A percentile compares a stretch with the other conserved stretches of the same genome.
Conservation (phyloP, 139 green algal genomes). For the Ostreobium quekettii region DNA sequence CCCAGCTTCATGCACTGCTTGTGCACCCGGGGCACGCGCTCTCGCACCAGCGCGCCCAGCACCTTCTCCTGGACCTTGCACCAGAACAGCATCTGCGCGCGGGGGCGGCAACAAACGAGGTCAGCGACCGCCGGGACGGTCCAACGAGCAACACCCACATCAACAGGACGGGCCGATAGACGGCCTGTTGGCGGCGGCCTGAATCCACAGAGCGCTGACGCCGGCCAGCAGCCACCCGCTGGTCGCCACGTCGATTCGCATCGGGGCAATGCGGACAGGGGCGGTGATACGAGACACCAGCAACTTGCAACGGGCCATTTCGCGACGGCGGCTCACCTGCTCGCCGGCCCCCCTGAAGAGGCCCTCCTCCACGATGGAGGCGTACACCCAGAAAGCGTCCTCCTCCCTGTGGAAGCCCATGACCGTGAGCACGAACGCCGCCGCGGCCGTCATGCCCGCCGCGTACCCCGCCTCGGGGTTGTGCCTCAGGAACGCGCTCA, state of each 20-base stretch:
- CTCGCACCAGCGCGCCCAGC: background rate
- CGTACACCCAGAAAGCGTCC: slow-evolving; percentile 37
- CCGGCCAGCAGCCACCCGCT: no score
- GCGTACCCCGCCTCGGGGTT: slow-evolving; percentile 17
- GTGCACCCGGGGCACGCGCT: slow-evolving; percentile 7
- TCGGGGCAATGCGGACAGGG: no score
- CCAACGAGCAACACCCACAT: no score
- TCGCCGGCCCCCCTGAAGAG: slow-evolving; percentile 10
- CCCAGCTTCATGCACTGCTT: background rate
- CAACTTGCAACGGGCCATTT: no score
- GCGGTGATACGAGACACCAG: no score
- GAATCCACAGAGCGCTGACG: no score
- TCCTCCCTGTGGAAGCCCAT: slow-evolving; percentile 30
- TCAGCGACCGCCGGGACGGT: no score
- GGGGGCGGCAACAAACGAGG: background rate
- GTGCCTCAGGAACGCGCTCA: slow-evolving; percentile 17
- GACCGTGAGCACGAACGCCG: slow-evolving; percentile 29
- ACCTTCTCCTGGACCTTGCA: background rate
- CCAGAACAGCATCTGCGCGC: slow-evolving; percentile 4
- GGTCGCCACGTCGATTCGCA: no score
- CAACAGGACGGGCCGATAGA: no score
- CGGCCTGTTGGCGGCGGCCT: no score
- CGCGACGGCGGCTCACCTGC: slow-evolving; percentile 15
- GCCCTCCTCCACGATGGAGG: slow-evolving; percentile 25
- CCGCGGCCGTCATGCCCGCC: slow-evolving; percentile 16